Base-by-base conservation (phyloP, 2,329 filamentous ascomycete species). In the Aschersonia sp. region DNA sequence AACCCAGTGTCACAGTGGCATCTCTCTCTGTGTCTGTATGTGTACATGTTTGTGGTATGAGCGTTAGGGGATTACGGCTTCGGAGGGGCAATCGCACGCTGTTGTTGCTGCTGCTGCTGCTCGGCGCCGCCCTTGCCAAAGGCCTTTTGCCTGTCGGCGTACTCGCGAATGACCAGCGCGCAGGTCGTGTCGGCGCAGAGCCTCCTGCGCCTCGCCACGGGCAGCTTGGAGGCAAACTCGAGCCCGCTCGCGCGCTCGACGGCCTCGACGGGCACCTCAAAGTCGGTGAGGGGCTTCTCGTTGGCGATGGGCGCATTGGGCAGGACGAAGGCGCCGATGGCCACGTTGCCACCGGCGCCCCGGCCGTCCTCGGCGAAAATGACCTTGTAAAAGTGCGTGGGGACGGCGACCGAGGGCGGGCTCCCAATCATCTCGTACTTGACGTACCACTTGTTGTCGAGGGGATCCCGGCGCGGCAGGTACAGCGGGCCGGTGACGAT, bases 341-440 rank as follows among this genome's bases (percentile, higher is more conserved):
- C 87, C 35, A 98, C 92, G 53, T 83, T 83, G 14, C 86, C 85
- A 30, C 73, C 73, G 8, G 60, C 65, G 1, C 14, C 14, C 14
- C 66, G 68, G 4, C 84, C 85, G 59, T 95, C 87, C 68, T 98
- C 92, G 30, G 87, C 92, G 59, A 92, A 94, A 56, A 98, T 92
- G 59, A 98, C 87, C 72, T 98, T 98, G 77, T 95, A 98, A 69
- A 98, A 98, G 66, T 98, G 92, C 29, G 92, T 98, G 4, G 92
- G 92, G 47, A 98, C 92, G 30, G 92, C 89, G 48, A 98, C 84
- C 58, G 88, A 94, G 6, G 92, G 90, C 54, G 92, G 92, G 61
- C 74, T 84, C 40, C 92, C 92, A 56, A 98, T 95, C 50, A 98
- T 84, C 70, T 98, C 92, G 70, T 98, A 97, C 51, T 75, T 82